Evolutionary conservation across 2,329 filamentous ascomycete species (phyloP).

Genomic region (Talaromyces islandicus): DNA sequence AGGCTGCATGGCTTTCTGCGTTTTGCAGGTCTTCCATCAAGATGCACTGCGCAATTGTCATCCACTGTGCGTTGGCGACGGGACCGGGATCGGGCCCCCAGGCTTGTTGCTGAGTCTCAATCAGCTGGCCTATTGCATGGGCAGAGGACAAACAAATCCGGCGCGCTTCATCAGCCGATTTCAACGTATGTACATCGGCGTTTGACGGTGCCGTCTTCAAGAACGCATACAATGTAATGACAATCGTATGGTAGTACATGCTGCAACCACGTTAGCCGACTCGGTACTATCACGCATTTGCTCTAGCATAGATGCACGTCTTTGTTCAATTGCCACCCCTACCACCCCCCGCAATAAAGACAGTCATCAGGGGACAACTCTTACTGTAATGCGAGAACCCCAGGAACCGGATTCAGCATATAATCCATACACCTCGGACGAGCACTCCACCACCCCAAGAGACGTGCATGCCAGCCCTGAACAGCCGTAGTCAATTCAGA

Average conservation of each 20-base stretch:
- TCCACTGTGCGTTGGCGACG: conserved; percentile 20
- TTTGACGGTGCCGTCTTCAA: conserved; percentile 12
- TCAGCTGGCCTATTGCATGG: conserved; percentile 17
- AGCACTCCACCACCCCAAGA: conserved; percentile 20
- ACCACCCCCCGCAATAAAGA: neutral
- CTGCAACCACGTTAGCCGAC: conserved; percentile 5
- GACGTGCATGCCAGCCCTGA: conserved; percentile 15
- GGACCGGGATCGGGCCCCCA: conserved; percentile 25
- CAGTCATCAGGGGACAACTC: conserved; percentile 1
- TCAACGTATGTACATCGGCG: conserved; percentile 2
- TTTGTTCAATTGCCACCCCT: neutral
- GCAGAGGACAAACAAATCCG: conserved; percentile 17
- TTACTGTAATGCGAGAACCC: conserved; percentile 23
- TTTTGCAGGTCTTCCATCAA: conserved; percentile 21
- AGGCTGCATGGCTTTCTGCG: conserved; percentile 17
- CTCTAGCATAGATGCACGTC: neutral
- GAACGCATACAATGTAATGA: conserved; percentile 24
- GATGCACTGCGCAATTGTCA: conserved; percentile 19
- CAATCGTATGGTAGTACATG: conserved; percentile 21
- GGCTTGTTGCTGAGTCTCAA: conserved; percentile 19
- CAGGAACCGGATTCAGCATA: conserved; percentile 17
- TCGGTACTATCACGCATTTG: neutral
- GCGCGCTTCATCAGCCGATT: conserved; percentile 11
- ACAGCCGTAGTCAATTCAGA: conserved; percentile 12
- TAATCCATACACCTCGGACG: conserved; percentile 20